Evolutionary conservation across 169 alveolate genomes (phyloP), one percentile per base, ranked within the genome.

Genomic region (Theileria equi): DNA sequence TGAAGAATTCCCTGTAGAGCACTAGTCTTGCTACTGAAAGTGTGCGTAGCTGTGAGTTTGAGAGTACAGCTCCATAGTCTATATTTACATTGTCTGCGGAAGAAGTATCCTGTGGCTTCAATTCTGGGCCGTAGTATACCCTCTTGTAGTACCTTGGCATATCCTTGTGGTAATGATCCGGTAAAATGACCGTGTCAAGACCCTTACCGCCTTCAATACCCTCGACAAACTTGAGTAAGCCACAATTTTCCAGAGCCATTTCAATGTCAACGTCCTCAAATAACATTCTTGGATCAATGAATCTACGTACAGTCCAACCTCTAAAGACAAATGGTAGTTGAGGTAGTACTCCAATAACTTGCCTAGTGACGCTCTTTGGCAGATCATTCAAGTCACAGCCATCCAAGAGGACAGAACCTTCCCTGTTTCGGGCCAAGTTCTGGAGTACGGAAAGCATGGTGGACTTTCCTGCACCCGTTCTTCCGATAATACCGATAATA

Each of bases 401-500:
- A 61, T 77, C 86, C 41, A 77, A 55, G 62, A 77, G 29, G 3
- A 77, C 77, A 17, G 63, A 25, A 5, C 86, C 86, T 1, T 58
- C 65, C 13, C 77, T 49, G 13, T 47, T 10, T 1, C 73, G 26
- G 16, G 47, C 60, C 10, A 55, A 31, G 43, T 67, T 62, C 59
- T 67, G 70, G 25, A 77, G 17, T 19, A 52, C 72, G 7, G 73
- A 16, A 3, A 77, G 32, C 16, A 77, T 64, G 11, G 86, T 66
- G 7, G 69, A 67, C 54, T 77, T 77, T 17, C 86, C 86, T 0
- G 86, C 60, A 5, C 86, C 86, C 1, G 86, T 77, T 7, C 86
- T 52, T 5, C 86, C 86, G 23, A 67, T 66, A 29, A 77, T 67
- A 23, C 81, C 86, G 0, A 77, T 26, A 1, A 77, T 38, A 35